Conservation (phyloP, 108 stramenopile species). For the Fragilaria radians region DNA sequence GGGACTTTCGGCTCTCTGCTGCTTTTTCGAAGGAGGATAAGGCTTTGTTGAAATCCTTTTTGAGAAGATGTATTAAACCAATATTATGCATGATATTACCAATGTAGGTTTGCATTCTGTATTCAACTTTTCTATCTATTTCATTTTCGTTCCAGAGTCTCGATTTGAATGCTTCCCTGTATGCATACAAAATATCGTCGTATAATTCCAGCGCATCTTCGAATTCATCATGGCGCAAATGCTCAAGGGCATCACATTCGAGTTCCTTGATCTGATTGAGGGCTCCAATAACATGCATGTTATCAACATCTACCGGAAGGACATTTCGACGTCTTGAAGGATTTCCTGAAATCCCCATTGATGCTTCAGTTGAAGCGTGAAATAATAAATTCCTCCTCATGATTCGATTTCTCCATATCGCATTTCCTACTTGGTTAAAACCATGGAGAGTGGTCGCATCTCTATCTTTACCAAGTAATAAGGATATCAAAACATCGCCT, state of each 20-base stretch:
- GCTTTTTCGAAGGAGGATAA: constrained; percentile 28
- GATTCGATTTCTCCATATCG: constrained; percentile 17
- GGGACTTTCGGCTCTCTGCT: constrained; percentile 17
- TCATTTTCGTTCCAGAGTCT: constrained; percentile 6
- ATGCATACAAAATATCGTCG: constrained; percentile 35
- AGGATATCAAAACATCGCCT: constrained; percentile 42
- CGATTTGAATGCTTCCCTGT: constrained; percentile 23
- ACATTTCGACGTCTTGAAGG: constrained; percentile 5
- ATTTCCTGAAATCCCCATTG: neutral
- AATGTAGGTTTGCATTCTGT: constrained; percentile 20
- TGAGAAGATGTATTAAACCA: constrained; percentile 33
- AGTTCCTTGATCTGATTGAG: neutral
- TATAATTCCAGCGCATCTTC: constrained; percentile 30
- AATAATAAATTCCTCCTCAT: constrained; percentile 19
- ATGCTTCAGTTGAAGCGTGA: constrained; percentile 1
- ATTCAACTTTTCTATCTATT: constrained; percentile 7
- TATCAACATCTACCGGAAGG: constrained; percentile 23
- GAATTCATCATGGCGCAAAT: constrained; percentile 27
- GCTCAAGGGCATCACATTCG: neutral
- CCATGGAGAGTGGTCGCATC: neutral
- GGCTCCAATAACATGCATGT: constrained; percentile 17
- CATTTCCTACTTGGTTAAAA: neutral
- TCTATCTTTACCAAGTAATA: constrained; percentile 21
- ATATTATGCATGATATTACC: constrained; percentile 30
- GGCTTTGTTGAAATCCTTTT: constrained; percentile 31